Base-by-base conservation (phyloP, 345 rosid genomes). In the Lumnitzera racemosa region DNA sequence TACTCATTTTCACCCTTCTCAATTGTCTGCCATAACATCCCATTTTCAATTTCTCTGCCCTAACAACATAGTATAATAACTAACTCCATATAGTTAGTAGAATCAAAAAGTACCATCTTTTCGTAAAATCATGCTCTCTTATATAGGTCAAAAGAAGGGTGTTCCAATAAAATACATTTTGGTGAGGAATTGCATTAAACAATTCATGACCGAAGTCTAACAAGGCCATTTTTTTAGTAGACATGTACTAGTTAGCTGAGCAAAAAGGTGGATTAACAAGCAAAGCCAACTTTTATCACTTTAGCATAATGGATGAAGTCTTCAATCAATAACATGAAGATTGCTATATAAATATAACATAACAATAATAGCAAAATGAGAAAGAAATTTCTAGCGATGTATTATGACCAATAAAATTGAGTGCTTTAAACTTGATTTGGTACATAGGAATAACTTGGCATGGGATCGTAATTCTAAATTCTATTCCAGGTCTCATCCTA, bases 181-280 rank as follows among this genome's bases (percentile, higher is more conserved):
- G 74, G 0, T 73, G 70, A 5, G 78, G 86, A 90, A 84, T 88
- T 86, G 81, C 87, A 53, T 84, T 90, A 77, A 91, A 91, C 90
- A 91, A 55, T 8, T 74, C 80, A 51, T 76, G 85, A 46, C 96
- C 92, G 53, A 81, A 85, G 3, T 13, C 62, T 31, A 76, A 49
- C 0, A 16, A 76, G 67, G 10, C 76, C 74, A 41, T 75, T 80
- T 24, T 61, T 66, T 0, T 86, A 69, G 70, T 74, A 85, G 0
- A 77, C 0, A 2, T 61, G 67, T 41, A 88, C 74, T 61, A 85
- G 81, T 49, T 84, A 77, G 76, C 86, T 90, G 55, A 73, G 69
- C 12, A 76, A 47, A 72, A 74, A 11, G 15, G 74, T 58, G 1
- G 74, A 20, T 20, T 20, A 24, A 11, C 62, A 70, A 10, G 36